Evolutionary conservation across 129 eudicot species (phyloP), one percentile per base, ranked within the genome.

Genomic region (Pulicaria dysenterica): DNA sequence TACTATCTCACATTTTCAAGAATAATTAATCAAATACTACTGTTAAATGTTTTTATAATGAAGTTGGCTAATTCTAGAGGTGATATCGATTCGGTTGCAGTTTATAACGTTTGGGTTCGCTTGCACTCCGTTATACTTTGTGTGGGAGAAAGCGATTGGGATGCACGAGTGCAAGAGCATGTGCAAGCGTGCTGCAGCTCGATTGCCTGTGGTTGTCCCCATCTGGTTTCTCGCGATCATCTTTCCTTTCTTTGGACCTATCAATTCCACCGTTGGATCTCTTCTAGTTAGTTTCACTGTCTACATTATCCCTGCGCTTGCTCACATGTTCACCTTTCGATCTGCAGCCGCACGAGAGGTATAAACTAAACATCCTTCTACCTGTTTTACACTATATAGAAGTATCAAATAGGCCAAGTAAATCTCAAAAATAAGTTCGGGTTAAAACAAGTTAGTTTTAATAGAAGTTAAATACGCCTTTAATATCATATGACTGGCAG

Each of bases 171-270:
- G 97, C 77, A 94, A 90, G 76, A 94, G 98, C 85, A 63, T 90
- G 91, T 94, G 92, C 79, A 94, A 94, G 84, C 86, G 97, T 5
- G 98, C 98, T 2, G 97, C 97, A 5, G 98, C 96, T 1, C 80
- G 98, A 42, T 75, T 94, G 81, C 98, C 98, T 3, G 98, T 94
- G 78, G 98, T 94, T 45, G 73, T 94, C 44, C 98, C 98, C 9
- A 94, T 94, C 31, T 94, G 98, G 98, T 94, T 94, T 79, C 81
- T 94, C 58, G 98, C 98, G 69, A 94, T 94, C 49, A 64, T 94
- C 62, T 94, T 94, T 65, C 98, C 98, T 2, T 94, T 94, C 89
- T 94, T 94, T 70, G 98, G 98, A n/a, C 98, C 98, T 7, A 94
- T 94, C 74, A 94, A 94, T 76, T 94, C 98, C 6, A 79, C 97